Evolutionary conservation across 306 rosid genomes (phyloP).

Genomic region (Canavalia ensiformis): DNA sequence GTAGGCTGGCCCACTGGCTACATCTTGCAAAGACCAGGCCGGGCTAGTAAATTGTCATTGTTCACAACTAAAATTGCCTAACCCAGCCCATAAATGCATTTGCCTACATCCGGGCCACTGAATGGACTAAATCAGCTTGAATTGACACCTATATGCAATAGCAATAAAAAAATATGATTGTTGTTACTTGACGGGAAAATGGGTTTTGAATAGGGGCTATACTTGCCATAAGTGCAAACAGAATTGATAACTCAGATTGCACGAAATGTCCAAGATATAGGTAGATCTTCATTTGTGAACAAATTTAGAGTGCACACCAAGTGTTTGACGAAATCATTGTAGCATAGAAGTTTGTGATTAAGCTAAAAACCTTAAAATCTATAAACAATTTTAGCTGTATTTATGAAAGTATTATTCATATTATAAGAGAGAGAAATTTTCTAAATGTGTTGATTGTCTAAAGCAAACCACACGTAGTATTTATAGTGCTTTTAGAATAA

Average conservation of each 20-base stretch:
- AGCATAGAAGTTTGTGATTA: background rate
- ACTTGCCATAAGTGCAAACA: background rate
- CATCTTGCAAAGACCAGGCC: background rate
- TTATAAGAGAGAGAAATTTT: too few species aligned
- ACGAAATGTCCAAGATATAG: background rate
- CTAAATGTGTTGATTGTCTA: too few species aligned
- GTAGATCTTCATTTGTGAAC: background rate
- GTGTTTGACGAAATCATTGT: background rate
- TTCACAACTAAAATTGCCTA: background rate
- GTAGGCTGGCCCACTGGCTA: too few species aligned
- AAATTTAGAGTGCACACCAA: background rate
- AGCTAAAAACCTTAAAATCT: background rate
- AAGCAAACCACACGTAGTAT: too few species aligned
- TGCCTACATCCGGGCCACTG: background rate
- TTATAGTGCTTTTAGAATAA: too few species aligned
- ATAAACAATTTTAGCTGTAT: background rate
- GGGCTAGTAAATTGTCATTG: background rate
- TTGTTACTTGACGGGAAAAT: background rate
- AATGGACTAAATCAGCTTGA: background rate
- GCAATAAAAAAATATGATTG: background rate
- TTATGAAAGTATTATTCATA: background rate
- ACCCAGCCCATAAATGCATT: background rate
- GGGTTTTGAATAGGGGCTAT: background rate
- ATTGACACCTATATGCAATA: background rate
- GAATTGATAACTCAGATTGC: conserved; percentile 1